A percentile compares a stretch with the other conserved stretches of the same genome.
These are phyloP conservation scores for Phyllachora maydis DNA, from an alignment of 2,329 filamentous ascomycete species.

Conservation along the genomic window DNA sequence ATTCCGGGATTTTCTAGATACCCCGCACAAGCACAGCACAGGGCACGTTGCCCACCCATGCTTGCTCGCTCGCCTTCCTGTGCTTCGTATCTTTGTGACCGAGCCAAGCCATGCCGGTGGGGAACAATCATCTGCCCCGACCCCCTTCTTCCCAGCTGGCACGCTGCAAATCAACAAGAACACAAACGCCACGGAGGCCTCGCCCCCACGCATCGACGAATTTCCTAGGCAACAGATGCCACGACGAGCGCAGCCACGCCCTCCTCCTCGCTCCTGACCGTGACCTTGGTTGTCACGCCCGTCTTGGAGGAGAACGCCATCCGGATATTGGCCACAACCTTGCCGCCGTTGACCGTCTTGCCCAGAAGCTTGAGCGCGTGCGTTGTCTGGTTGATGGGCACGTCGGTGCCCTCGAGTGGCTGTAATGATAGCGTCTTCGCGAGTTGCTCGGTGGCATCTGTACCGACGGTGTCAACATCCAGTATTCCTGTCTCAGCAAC, in stretches of 20 bases:
- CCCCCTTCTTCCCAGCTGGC: too few species aligned
- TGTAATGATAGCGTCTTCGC: constrained; percentile 75
- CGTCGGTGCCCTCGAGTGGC: constrained; percentile 82
- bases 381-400: constrained; percentile 70
- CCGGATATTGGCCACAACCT: constrained; percentile 68
- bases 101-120: too few species aligned
- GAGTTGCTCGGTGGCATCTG: constrained; percentile 84
- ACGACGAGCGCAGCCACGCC: constrained; percentile 71
- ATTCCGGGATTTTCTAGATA: too few species aligned
- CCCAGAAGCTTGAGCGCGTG: constrained; percentile 92
- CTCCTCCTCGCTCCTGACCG: constrained; percentile 79
- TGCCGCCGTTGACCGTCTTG: constrained; percentile 81
- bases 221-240: constrained; percentile 66
- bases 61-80: too few species aligned
- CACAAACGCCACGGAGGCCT: constrained; percentile 1
- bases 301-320: constrained; percentile 90
- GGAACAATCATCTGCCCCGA: too few species aligned
- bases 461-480: constrained; percentile 5
- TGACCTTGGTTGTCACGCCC: constrained; percentile 91
- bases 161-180: too few species aligned
- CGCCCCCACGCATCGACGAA: constrained; percentile 1
- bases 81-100: too few species aligned
- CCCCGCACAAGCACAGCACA: too few species aligned
- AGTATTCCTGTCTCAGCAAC: constrained; percentile 1
- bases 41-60: too few species aligned